Percentiles rank a stretch among this genome's conserved stretches.
Evolutionary conservation across 179 eudicot genomes (phyloP).

Genomic region (Patellifolia procumbens): DNA sequence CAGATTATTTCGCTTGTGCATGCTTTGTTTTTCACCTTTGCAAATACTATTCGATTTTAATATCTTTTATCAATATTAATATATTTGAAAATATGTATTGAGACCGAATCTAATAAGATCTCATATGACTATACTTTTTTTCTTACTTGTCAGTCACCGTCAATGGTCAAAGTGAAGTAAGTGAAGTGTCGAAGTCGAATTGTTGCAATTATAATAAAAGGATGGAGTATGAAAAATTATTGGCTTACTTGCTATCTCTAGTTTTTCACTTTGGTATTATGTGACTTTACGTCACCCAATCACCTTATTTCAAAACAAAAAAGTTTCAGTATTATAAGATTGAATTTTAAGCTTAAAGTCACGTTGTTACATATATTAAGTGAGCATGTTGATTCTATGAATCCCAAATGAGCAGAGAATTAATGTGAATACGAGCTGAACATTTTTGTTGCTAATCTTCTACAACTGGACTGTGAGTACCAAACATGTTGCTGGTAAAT

Average conservation of each 20-base stretch:
- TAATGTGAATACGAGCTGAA: neutral
- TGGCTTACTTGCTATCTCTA: neutral
- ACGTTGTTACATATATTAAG: neutral
- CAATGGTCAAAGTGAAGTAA: no score
- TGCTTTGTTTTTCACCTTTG: no score
- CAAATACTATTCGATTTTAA: no score
- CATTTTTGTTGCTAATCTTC: neutral
- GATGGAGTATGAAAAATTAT: no score
- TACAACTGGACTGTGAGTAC: neutral
- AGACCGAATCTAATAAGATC: no score
- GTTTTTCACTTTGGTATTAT: neutral
- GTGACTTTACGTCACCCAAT: neutral
- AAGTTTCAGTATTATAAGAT: neutral
- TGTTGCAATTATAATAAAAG: no score
- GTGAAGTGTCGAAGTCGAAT: no score
- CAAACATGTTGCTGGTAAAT: neutral
- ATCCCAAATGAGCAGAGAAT: neutral
- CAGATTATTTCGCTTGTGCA: neutral
- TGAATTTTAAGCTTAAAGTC: neutral
- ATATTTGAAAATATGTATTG: no score
- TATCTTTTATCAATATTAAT: no score
- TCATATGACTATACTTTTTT: no score
- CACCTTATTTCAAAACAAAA: neutral
- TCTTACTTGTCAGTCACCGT: no score
- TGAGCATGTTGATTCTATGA: neutral